Evolutionary conservation across 2,329 filamentous ascomycete genomes (phyloP), one percentile per base, ranked within the genome.

Genomic region (Truncatella angustata): DNA sequence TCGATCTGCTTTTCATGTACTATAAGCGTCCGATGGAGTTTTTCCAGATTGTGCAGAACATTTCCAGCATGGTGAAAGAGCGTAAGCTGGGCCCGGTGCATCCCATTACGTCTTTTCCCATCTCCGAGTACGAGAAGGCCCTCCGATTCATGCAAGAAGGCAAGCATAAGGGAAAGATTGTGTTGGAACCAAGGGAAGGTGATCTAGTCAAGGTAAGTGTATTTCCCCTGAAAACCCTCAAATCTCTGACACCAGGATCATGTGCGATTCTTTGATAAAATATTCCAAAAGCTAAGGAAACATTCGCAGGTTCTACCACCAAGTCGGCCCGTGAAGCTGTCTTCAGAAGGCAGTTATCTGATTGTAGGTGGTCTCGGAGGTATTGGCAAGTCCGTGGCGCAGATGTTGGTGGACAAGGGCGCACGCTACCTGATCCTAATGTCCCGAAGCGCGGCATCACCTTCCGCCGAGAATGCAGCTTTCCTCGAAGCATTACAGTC

Each of bases 361-460:
- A 54, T 67, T 21, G 62, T 58, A 0, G 64, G 66, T 7, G 66
- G 64, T 2, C 60, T 58, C 3, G 66, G 64, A 3, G 65, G 64
- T 40, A 40, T 68, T 1, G 64, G 61, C 21, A 55, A 63, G 10
- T 58, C 60, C 4, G 62, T 63, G 14, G 52, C 60, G 21, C 52
- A 48, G 34, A 62, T 61, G 62, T 62, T 64, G 60, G 59, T 49
- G 1, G 56, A 54, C 9, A 46, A 54, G 44, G 62, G 62, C 1
- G 62, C 59, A 2, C 61, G 56, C 21, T 36, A 63, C 48, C 23
- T 65, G 2, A 59, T 64, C 18, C 47, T 60, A 12, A 58, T 55
- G 0, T 64, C 63, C 4, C 40, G 20, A 2, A 5, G 20, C 24
- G 40, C 10, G 40, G 20, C 21, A 20, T n/a, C 23, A 44, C 20